Evolutionary conservation across 495 filamentous ascomycete species (phyloP), one percentile per base, ranked within the genome.

Genomic region (Rostrohypoxylon terebratum): DNA sequence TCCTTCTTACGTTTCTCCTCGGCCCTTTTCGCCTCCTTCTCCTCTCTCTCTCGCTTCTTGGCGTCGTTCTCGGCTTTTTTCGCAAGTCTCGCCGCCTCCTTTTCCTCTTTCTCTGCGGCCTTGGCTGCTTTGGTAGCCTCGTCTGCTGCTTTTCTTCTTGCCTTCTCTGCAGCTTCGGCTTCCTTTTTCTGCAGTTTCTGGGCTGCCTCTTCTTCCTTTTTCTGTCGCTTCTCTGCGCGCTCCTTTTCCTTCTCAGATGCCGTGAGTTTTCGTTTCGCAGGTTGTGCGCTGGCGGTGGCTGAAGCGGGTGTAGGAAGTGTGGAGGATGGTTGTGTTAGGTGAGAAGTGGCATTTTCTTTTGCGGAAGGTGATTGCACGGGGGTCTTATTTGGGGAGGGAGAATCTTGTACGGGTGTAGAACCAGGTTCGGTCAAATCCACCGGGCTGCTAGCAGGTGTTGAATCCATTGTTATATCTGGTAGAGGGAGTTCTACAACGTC

Each of bases 201-300:
- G 13, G 13, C 13, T 2, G 38, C 38, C 38, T 42, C 38, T 42
- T 42, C 85, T 31, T 76, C 69, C 45, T 66, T 40, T 51, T 66
- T 63, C 48, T 71, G n/a, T 47, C 31, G 42, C 57, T 77, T 79
- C 60, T 81, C 38, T 83, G 78, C 0, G 83, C 84, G 45, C 88
- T 78, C 77, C 88, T 90, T 60, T 82, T 81, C 68, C 84, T 87
- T 70, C 87, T 91, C 50, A 47, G 62, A 47, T n/a, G 51, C 45
- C 51, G 63, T 23, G 40, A 69, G 54, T 55, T 69, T 61, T 60
- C 62, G 54, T 21, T 69, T 69, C 28, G 42, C 65, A 20, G 14
- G 60, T 20, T 64, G 70, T 5, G 31, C 33, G 16, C 63, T 66
- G 10, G 67, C 68, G 14, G 57, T 23, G 3, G 72, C 36, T 1